Conservation (phyloP, 495 filamentous ascomycete species). For the Aspergillus hancockii region DNA sequence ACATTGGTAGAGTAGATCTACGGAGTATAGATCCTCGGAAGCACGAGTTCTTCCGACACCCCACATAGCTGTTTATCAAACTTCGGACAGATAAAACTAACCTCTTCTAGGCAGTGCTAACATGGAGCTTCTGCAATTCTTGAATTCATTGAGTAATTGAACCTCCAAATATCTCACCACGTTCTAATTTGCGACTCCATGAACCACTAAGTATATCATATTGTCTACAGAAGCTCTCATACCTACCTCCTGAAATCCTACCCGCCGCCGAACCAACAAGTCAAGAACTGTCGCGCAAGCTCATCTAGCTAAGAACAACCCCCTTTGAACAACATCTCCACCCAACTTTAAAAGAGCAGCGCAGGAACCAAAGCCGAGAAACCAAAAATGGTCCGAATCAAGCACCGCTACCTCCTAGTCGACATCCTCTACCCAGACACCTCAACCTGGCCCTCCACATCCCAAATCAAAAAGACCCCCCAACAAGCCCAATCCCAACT, state of each 20-base stretch:
- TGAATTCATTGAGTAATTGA: neutral
- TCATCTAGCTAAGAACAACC: too few species aligned
- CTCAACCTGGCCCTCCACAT: conserved; percentile 31
- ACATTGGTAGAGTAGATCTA: too few species aligned
- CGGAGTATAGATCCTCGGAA: neutral
- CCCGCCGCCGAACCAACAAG: neutral
- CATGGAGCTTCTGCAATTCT: neutral
- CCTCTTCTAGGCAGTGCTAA: neutral
- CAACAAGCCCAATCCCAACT: conserved; percentile 42
- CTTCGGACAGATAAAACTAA: neutral
- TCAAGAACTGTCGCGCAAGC: neutral
- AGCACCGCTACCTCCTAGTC: conserved; percentile 90
- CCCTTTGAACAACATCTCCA: too few species aligned
- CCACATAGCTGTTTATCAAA: neutral
- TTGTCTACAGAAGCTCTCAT: neutral
- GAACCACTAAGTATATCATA: neutral
- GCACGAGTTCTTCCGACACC: neutral
- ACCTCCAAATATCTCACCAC: neutral
- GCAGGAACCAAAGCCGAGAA: neutral
- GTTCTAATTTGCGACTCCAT: neutral
- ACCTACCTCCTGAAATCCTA: too few species aligned
- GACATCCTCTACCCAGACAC: conserved; percentile 83
- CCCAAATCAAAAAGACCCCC: conserved; percentile 10
- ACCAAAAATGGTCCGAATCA: conserved; percentile 81
- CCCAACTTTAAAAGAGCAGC: neutral